phyloP scores from a whole-genome alignment of 805 yeast species.

The Saccharomyces kudriavzevii region DNA sequence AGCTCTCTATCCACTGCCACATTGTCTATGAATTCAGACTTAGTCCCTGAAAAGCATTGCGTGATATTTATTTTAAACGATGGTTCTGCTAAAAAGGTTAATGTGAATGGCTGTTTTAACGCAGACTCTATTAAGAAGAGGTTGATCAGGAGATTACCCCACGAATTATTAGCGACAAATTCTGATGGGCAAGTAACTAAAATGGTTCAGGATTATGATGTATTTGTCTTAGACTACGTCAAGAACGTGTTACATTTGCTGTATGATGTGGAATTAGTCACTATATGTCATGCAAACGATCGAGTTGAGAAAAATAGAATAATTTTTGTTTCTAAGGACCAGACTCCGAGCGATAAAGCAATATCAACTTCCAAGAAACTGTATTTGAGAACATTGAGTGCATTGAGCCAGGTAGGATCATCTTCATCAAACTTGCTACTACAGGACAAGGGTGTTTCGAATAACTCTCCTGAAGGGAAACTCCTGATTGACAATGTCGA shows the following conservation, averaged over 20 bases:
- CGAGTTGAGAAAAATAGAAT: conserved; percentile 60
- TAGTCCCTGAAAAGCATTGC: conserved; percentile 32
- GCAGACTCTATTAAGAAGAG: conserved; percentile 70
- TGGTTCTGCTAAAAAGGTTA: conserved; percentile 61
- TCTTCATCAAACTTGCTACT: background rate
- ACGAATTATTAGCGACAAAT: conserved; percentile 17
- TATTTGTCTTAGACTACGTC: conserved; percentile 46
- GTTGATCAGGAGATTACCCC: conserved; percentile 46
- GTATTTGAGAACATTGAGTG: conserved; percentile 24
- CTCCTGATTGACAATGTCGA: conserved; percentile 18
- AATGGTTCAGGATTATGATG: conserved; percentile 40
- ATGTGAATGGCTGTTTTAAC: conserved; percentile 70
- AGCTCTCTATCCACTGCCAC: conserved; percentile 12
- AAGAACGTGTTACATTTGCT: conserved; percentile 39
- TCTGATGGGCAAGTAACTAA: conserved; percentile 23
- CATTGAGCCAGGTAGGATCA: conserved; percentile 11
- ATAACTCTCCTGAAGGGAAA: background rate
- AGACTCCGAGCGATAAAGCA: conserved; percentile 56
- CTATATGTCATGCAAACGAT: conserved; percentile 71
- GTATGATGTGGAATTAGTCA: conserved; percentile 72
- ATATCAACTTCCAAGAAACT: conserved; percentile 47
- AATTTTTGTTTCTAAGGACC: conserved; percentile 57
- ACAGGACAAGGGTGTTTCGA: background rate
- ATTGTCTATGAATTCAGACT: conserved; percentile 18
- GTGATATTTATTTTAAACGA: conserved; percentile 68